Base-by-base conservation (phyloP, 176 grass and related monocot species). In the Oryza glumipatula region DNA sequence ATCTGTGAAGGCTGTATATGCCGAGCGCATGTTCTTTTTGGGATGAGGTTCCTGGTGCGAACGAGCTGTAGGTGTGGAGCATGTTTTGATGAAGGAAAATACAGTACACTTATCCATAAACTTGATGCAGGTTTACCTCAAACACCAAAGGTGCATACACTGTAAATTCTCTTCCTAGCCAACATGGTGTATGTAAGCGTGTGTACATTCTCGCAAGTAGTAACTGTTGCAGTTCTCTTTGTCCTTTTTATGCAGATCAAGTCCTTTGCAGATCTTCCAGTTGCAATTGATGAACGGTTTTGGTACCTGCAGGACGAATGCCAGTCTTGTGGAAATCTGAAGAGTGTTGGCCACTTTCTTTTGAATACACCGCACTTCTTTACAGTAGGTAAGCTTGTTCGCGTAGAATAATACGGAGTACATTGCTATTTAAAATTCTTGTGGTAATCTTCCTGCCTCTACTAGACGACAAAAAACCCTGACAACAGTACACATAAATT, bases 1-100 rank as follows among this genome's bases (percentile, higher is more conserved):
- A 65, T 3, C 16, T 83, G 80, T 23, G 24, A 38, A 33, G 69
- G 73, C 45, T 83, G 70, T 35, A 73, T 65, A 61, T 83, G 80
- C 35, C 80, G 48, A 72, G 54, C 14, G 24, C 80, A 82, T 82
- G 17, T 72, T 61, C 68, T 82, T 82, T 82, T 82, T 72, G 80
- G 51, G 36, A 82, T 82, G 33, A 72, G 72, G 39, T 63, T 72
- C 3, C n/a, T 45, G 71, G 68, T 23, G 5, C 67, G 45, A 82
- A 32, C 63, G 68, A 82, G 68, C 68, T 82, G 68, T 10, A 2
- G 23, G 21, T 82, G 80, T 73, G 80, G 68, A 51, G 72, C 17
- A 14, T 21, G n/a, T 43, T 60, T 39, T 26, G 67, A 56, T 28
- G 22, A 82, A 82, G 58, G 63, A 39, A 9, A 63, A 28, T 72